phyloP scores from a whole-genome alignment of 768 basidiomycete genomes.

The Trametes cinnabarina region DNA sequence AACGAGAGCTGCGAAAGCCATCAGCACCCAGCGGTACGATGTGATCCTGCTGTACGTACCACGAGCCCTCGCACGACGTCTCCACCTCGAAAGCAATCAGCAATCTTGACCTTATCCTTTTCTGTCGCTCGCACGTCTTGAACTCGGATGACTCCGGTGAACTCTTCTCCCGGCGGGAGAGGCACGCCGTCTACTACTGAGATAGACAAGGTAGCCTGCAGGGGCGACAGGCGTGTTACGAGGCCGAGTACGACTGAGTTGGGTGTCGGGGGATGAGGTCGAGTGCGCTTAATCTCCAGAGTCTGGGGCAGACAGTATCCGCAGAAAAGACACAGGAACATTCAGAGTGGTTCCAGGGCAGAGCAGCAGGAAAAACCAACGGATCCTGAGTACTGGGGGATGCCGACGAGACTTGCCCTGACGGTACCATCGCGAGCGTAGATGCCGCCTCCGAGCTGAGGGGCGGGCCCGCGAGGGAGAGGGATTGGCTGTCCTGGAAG shows the following conservation, averaged over 20 bases:
- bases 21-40: not conserved
- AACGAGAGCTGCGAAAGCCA: conserved; percentile 67
- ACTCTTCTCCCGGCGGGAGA: conserved; percentile 81
- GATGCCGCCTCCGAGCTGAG: conserved; percentile 61
- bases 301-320: conserved; percentile 39
- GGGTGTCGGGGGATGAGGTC: conserved; percentile 68
- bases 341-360: conserved; percentile 24
- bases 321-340: not conserved
- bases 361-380: conserved; percentile 49
- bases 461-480: conserved; percentile 51
- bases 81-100: conserved; percentile 88
- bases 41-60: conserved; percentile 44
- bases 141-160: conserved; percentile 80
- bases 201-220: conserved; percentile 81
- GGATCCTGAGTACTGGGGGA: conserved; percentile 58
- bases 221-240: conserved; percentile 77
- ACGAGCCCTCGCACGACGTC: conserved; percentile 87
- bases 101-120: conserved; percentile 85
- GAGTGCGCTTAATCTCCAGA: conserved; percentile 59
- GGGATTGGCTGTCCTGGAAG: conserved; percentile 80
- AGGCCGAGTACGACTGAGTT: conserved; percentile 80
- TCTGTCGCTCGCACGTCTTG: conserved; percentile 91
- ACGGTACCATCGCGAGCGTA: conserved; percentile 63
- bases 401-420: conserved; percentile 70
- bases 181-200: conserved; percentile 85